Evolutionary conservation across 1,284 basidiomycete genomes (phyloP), one percentile per base, ranked within the genome.

Genomic region (Sanguinoderma infundibulare): DNA sequence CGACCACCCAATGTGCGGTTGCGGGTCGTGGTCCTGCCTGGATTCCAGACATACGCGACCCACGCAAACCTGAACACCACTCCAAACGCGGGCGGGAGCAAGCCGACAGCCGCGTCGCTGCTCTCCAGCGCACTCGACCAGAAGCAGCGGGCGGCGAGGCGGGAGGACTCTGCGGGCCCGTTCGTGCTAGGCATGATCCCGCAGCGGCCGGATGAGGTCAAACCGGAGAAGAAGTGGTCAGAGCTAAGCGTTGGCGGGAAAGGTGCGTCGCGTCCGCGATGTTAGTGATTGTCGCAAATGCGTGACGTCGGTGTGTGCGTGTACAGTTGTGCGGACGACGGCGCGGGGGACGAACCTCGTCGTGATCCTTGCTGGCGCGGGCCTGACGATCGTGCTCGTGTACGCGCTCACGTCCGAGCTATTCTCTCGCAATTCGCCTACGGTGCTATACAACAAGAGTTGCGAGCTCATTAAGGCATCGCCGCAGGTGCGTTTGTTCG

Each of bases 361-460:
- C 7, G 91, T 98, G 54, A 95, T 98, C 65, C 70, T 96, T 5
- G 76, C 95, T 49, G 94, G 94, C 35, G 94, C 92, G 24, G 91
- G 88, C 34, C 81, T 94, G 35, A 94, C 93, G 46, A 87, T 88
- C 9, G 80, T 96, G 51, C 83, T 96, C 38, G 79, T 91, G n/a
- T 95, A 96, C 69, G 90, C 93, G 12, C 82, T 96, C 36, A 90
- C 90, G 12, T 92, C 93, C 24, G 95, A 97, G 75, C 82, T 98
- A 6, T 96, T 97, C 75, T 95, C 95, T 15, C 90, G 86, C 72
- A 98, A 98, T 77, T 96, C 94, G 32, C 94, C 95, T 1, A 95
- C 94, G 1, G 94, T 96, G 32, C 79, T 98, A 54, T 96, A 95
- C 73, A 87, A 87, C 42, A 87, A 95, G 66, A 93, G 94, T 14